Percentiles rank a stretch among this genome's conserved stretches.
Conservation (phyloP, 495 filamentous ascomycete species). For the Penicillium roqueforti region DNA sequence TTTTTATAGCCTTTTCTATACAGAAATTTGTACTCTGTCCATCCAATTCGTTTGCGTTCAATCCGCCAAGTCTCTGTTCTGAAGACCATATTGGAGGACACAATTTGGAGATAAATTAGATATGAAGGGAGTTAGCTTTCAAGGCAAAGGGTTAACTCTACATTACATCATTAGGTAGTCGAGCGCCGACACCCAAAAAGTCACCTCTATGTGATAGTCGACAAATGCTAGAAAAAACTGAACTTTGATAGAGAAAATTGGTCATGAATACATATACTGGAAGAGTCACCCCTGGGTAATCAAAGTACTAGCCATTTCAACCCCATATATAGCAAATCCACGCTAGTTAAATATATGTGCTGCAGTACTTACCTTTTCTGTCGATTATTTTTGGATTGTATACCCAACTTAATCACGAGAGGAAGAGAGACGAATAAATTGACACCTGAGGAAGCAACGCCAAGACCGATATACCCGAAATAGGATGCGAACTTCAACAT, state of each 20-base stretch:
- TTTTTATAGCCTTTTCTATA: not conserved
- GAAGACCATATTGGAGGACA: not conserved
- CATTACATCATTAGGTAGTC: not conserved
- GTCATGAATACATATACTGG: too few species aligned
- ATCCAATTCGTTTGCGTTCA: not conserved
- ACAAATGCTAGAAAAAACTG: not conserved
- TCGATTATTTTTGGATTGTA: not conserved
- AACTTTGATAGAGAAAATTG: not conserved
- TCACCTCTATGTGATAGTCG: too few species aligned
- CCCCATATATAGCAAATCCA: not conserved
- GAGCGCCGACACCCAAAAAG: not conserved
- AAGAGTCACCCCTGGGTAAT: not conserved
- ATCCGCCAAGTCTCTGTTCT: not conserved
- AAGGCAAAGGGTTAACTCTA: too few species aligned
- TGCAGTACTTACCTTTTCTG: not conserved
- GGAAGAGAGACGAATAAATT: not conserved
- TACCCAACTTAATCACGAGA: not conserved
- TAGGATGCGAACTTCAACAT: slow-evolving; percentile 6
- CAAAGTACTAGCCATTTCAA: not conserved
- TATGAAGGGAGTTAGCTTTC: not conserved
- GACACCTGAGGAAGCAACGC: slow-evolving; percentile 5
- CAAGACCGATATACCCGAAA: slow-evolving; percentile 5
- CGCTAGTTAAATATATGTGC: not conserved
- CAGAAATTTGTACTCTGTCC: not conserved
- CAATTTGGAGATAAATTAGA: not conserved